Percentiles rank a stretch among this genome's conserved stretches.
Evolutionary conservation across 2,329 filamentous ascomycete genomes (phyloP).

Genomic region (Hypocreales sp.): DNA sequence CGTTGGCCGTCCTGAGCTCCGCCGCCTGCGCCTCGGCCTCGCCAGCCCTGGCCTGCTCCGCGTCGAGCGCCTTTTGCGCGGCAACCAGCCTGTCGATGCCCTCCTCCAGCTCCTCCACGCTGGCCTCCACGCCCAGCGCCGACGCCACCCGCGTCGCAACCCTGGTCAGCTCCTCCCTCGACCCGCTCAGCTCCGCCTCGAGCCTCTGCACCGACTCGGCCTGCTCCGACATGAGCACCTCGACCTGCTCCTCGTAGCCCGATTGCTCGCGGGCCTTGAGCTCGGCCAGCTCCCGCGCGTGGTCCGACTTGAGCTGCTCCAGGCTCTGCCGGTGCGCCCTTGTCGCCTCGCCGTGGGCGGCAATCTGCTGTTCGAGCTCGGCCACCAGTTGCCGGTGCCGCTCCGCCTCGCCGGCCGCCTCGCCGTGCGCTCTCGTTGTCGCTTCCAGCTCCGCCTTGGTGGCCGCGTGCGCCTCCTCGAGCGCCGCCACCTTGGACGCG

Average conservation of each 20-base stretch:
- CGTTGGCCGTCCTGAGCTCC: constrained; percentile 42
- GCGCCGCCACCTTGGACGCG: constrained; percentile 50
- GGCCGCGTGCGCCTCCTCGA: constrained; percentile 56
- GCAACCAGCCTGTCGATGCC: constrained; percentile 41
- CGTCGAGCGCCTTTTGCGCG: constrained; percentile 41
- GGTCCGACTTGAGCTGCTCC: constrained; percentile 29
- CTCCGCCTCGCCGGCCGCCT: constrained; percentile 27
- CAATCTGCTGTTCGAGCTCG: constrained; percentile 42
- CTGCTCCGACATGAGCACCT: constrained; percentile 44
- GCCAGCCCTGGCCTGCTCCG: constrained; percentile 41
- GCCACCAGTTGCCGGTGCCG: constrained; percentile 30
- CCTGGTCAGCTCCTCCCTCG: constrained; percentile 50
- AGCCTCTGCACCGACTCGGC: constrained; percentile 38
- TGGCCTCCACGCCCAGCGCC: constrained; percentile 45
- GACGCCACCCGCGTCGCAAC: constrained; percentile 47
- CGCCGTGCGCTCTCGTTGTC: constrained; percentile 42
- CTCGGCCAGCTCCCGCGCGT: constrained; percentile 33
- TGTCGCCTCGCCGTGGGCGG: constrained; percentile 41
- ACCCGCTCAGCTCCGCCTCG: constrained; percentile 46
- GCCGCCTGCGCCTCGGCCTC: constrained; percentile 40
- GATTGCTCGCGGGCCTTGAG: constrained; percentile 33
- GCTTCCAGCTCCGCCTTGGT: constrained; percentile 55
- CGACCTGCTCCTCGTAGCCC: constrained; percentile 41
- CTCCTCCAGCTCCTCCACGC: constrained; percentile 51
- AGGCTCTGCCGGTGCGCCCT: constrained; percentile 37